Evolutionary conservation across 1,139 yeast species (phyloP).

Genomic region (Hemisphaericaspora xylanilytica): DNA sequence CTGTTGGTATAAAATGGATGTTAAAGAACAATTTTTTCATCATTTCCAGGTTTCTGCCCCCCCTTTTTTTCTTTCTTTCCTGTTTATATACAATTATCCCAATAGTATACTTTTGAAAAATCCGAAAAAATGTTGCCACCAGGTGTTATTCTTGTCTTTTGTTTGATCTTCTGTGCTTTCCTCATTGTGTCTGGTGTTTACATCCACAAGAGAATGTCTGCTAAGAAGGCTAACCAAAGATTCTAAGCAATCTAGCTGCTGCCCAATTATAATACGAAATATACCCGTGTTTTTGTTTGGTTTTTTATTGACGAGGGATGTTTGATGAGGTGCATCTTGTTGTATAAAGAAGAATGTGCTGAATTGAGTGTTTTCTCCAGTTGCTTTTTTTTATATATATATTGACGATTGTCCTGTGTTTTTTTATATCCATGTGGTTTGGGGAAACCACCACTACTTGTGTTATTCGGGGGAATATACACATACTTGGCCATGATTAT

Average conservation of each 20-base stretch:
- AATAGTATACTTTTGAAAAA: constrained; percentile 1
- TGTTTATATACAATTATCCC: background rate
- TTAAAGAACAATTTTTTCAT: too few relatives aligned
- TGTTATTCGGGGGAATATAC: background rate
- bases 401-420: background rate
- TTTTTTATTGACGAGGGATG: too few relatives aligned
- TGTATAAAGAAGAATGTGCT: too few relatives aligned
- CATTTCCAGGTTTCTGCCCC: too few relatives aligned
- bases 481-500: background rate
- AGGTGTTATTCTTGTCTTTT: constrained; percentile 53
- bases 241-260: constrained; percentile 26
- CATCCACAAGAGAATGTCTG: constrained; percentile 39
- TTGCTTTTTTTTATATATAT: constrained; percentile 1
- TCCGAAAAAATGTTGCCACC: constrained; percentile 40
- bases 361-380: too few relatives aligned
- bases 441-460: background rate
- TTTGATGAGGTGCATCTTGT: too few relatives aligned
- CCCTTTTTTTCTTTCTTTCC: constrained; percentile 9
- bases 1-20: background rate
- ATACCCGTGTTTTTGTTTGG: background rate
- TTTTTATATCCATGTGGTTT: background rate
- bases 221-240: constrained; percentile 48
- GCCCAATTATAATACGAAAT: too few relatives aligned
- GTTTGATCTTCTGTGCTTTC: constrained; percentile 43
- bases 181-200: constrained; percentile 35